Conservation (phyloP, 352 stramenopile species). For the Phytophthora niederhauseri region DNA sequence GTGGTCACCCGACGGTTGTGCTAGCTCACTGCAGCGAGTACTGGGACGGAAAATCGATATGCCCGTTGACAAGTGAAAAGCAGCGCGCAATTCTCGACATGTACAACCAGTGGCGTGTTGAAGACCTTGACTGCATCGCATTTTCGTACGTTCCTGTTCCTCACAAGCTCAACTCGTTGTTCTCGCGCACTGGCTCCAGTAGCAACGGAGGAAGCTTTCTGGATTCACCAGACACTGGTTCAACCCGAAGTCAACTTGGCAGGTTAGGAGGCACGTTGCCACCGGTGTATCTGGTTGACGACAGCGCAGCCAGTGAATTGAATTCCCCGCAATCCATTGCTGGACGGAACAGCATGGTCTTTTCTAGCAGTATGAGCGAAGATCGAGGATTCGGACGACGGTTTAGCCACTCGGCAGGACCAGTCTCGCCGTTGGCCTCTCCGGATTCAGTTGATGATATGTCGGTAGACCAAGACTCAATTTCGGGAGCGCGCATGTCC, state of each 20-base stretch:
- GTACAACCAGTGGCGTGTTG: slow-evolving; percentile 90
- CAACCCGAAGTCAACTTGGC: slow-evolving; percentile 12
- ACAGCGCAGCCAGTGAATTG: slow-evolving; percentile 58
- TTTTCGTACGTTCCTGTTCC: slow-evolving; percentile 84
- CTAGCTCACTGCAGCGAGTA: slow-evolving; percentile 84
- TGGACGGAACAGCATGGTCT: slow-evolving; percentile 24
- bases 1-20: slow-evolving; percentile 75
- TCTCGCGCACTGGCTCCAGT: slow-evolving; percentile 35
- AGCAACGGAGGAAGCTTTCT: slow-evolving; percentile 24
- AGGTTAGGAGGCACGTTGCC: slow-evolving; percentile 44
- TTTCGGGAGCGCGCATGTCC: slow-evolving; percentile 10
- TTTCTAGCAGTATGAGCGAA: slow-evolving; percentile 47
- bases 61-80: slow-evolving; percentile 80
- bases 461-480: slow-evolving; percentile 22
- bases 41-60: slow-evolving; percentile 91
- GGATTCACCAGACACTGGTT: slow-evolving; percentile 16
- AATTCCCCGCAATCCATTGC: slow-evolving; percentile 44
- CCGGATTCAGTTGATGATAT: slow-evolving; percentile 36
- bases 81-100: slow-evolving; percentile 84
- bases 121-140: slow-evolving; percentile 85
- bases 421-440: slow-evolving; percentile 34
- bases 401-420: slow-evolving; percentile 28
- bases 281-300: slow-evolving; percentile 85
- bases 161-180: slow-evolving; percentile 72
- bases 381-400: slow-evolving; percentile 26